Base-by-base conservation (phyloP, 352 stramenopile species). In the Phytophthora europaea region DNA sequence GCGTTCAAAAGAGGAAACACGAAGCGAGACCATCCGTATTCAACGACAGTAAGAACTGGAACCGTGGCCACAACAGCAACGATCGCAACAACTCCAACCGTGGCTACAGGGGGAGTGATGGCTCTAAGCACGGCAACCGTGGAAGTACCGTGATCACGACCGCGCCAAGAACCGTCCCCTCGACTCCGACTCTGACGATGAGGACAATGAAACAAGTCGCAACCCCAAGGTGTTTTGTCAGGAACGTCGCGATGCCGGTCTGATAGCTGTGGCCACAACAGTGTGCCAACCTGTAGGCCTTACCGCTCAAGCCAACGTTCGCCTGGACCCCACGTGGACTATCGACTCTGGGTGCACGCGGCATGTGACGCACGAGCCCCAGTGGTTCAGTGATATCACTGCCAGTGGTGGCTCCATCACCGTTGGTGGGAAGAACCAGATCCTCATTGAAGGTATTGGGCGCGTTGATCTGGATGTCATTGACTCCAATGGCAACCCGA, bases 401-500 rank as follows among this genome's bases (percentile, higher is more conserved):
- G 26, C 43, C 1, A 60, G 28, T 57, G 57, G 22, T 50, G 67
- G 40, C n/a, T 63, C 43, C 2, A 77, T 77, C 38, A 73, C 70
- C 0, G 53, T 73, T 31, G 64, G 65, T 2, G 43, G 26, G 26
- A 28, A 28, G 26, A 28, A 28, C 26, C 4, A 28, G 26, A 28
- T 28, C 26, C 26, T 2, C 26, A 28, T 28, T 28, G 26, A 28
- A 28, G 26, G 26, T 4, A 28, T 28, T 2, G 26, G 26, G 2
- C 51, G 65, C 3, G 59, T 76, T 52, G 36, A 67, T 7, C 43
- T 76, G 50, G 22, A 47, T 55, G 67, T 73, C 54, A 61, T 20
- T 16, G 63, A 67, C 67, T 73, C 68, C 34, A 76, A 76, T 53
- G 59, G 52, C 8, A 68, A 53, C 4, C 6, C 3, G 26, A 61